Evolutionary conservation across 176 grass and related monocot species (phyloP), one percentile per base, ranked within the genome.

Genomic region (Paspalum vaginatum): DNA sequence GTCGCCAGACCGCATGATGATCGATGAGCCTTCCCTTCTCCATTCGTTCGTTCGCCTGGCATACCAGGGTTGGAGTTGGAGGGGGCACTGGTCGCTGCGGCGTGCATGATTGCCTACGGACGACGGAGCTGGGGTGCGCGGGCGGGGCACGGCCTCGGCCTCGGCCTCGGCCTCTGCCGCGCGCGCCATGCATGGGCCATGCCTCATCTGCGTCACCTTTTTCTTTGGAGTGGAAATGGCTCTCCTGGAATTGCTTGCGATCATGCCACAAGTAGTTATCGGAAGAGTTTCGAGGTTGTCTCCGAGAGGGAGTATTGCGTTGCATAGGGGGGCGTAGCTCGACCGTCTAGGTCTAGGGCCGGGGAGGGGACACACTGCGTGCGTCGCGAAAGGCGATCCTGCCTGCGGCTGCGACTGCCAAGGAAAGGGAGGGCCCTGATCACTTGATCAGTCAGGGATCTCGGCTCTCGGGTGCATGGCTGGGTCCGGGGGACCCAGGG

Each of bases 1-100:
- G 45, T 78, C 75, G 60, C 75, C 75, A 10, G 76, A 65, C 76
- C 61, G 47, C 61, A 79, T 79, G 3, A 79, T 52, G 45, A 27
- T 3, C 32, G 40, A 42, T 42, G 40, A 43, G 42, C 8, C 22
- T 17, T 20, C 52, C 52, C 9, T 20, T 9, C 18, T 2, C 55
- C 2, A 7, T 8, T 56, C 8, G 55, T n/a, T n/a, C n/a, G n/a
- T n/a, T n/a, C n/a, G n/a, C n/a, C n/a, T n/a, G n/a, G n/a, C n/a
- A n/a, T n/a, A n/a, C n/a, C n/a, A n/a, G n/a, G n/a, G n/a, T n/a
- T 32, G 32, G 32, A 32, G 32, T 32, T 32, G 32, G 32, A 32
- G 32, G 32, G 32, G 32, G 3, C 32, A 32, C 32, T 32, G 32
- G 32, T 32, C 32, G 32, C 32, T 32, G 32, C 32, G 32, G 32